Evolutionary conservation across 345 rosid species (phyloP).

Genomic region (Aquilaria sinensis): DNA sequence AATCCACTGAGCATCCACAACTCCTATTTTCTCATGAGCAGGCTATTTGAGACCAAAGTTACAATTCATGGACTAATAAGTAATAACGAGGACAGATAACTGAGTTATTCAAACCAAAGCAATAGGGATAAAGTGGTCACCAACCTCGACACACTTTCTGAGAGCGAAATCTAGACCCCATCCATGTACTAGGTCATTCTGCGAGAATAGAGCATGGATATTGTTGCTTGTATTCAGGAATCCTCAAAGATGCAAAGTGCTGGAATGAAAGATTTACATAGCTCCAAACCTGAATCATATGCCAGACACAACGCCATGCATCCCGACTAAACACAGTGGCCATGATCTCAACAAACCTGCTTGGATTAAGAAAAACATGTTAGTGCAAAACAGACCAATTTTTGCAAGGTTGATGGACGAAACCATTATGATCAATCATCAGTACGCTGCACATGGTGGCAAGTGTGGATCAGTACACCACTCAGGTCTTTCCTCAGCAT

Average conservation of each 20-base stretch:
- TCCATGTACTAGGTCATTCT: constrained; percentile 79
- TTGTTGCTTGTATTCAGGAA: not conserved
- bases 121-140: constrained; percentile 15
- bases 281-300: constrained; percentile 76
- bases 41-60: constrained; percentile 24
- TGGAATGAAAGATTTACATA: not conserved
- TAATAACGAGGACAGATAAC: no score
- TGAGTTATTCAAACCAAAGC: not conserved
- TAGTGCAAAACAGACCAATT: not conserved
- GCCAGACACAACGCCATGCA: constrained; percentile 98
- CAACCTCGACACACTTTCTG: constrained; percentile 62
- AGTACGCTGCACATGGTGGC: constrained; percentile 98
- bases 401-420: not conserved
- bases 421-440: not conserved
- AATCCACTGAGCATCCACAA: constrained; percentile 70
- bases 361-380: not conserved
- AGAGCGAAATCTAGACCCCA: constrained; percentile 78
- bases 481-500: constrained; percentile 71
- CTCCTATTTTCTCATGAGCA: constrained; percentile 67
- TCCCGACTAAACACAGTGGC: constrained; percentile 90
- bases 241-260: not conserved
- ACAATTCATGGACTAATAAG: no score
- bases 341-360: constrained; percentile 97
- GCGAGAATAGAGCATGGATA: constrained; percentile 6
- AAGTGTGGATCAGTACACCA: constrained; percentile 72